Evolutionary conservation across 768 basidiomycete genomes (phyloP).

Genomic region (Boletus bicolor): DNA sequence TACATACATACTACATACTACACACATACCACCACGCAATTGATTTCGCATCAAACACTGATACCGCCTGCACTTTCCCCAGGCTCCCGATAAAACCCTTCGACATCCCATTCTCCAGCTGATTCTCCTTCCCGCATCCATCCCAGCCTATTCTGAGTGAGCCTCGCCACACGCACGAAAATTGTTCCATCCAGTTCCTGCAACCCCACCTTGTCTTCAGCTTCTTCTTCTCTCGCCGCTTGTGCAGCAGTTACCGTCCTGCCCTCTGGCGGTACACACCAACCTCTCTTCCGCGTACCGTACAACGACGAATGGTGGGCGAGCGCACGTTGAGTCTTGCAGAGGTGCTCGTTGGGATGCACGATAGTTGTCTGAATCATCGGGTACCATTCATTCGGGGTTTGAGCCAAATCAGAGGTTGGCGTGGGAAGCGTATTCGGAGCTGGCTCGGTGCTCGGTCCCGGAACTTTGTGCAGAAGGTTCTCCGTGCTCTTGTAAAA

Average conservation of each 20-base stretch:
- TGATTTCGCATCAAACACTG: background rate
- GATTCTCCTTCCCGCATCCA: constrained; percentile 41
- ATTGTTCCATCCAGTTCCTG: constrained; percentile 55
- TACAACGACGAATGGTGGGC: constrained; percentile 43
- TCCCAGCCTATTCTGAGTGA: constrained; percentile 43
- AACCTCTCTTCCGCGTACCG: constrained; percentile 35
- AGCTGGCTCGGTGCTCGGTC: constrained; percentile 23
- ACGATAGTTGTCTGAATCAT: constrained; percentile 50
- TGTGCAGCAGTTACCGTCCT: constrained; percentile 19
- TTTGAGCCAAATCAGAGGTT: constrained; percentile 34
- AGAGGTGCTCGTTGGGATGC: constrained; percentile 56
- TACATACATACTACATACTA: no score
- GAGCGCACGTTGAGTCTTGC: constrained; percentile 48
- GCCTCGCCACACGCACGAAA: constrained; percentile 53
- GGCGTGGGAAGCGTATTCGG: constrained; percentile 25
- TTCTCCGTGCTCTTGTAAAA: constrained; percentile 31
- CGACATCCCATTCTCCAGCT: constrained; percentile 20
- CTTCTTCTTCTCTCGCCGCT: constrained; percentile 20
- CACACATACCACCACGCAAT: no score
- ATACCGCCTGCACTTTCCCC: background rate
- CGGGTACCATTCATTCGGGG: constrained; percentile 57
- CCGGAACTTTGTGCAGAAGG: constrained; percentile 34
- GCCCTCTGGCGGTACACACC: constrained; percentile 13
- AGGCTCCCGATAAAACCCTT: constrained; percentile 16
- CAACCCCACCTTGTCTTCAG: constrained; percentile 24